phyloP scores from a whole-genome alignment of 345 rosid species.

The Mangifera indica region DNA sequence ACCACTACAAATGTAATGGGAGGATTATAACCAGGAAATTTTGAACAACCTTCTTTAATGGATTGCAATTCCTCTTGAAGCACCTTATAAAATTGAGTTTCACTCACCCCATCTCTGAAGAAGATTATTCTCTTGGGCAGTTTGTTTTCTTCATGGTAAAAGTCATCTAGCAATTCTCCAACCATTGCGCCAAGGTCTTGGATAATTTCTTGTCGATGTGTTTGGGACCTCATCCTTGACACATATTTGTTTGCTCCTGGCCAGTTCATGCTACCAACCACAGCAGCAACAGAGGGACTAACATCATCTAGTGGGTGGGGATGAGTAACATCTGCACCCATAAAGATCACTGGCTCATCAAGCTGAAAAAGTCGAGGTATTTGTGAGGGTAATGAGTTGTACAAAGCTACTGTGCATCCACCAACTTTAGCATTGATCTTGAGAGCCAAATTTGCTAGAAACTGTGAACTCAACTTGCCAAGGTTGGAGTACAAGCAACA shows the following conservation, averaged over 20 bases:
- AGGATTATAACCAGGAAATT: conserved; percentile 60
- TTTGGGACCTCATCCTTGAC: conserved; percentile 90
- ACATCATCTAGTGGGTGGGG: conserved; percentile 93
- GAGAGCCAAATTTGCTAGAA: conserved; percentile 84
- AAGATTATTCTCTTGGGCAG: conserved; percentile 86
- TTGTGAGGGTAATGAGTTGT: conserved; percentile 74
- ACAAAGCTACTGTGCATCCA: conserved; percentile 82
- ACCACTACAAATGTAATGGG: conserved; percentile 80
- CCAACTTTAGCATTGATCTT: conserved; percentile 97
- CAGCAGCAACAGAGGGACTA: conserved; percentile 97
- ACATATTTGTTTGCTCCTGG: conserved; percentile 88
- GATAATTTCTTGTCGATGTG: conserved; percentile 91
- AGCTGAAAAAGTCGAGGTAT: conserved; percentile 65
- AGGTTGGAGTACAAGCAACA: conserved; percentile 91
- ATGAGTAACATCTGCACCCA: conserved; percentile 99
- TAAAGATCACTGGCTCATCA: conserved; percentile 87
- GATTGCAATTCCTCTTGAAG: conserved; percentile 76
- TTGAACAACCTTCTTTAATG: conserved; percentile 61
- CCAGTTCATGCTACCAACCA: conserved; percentile 99
- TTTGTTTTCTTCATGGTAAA: conserved; percentile 52
- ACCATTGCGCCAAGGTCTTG: conserved; percentile 83
- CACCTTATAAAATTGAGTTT: conserved; percentile 83
- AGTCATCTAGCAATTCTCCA: conserved; percentile 77
- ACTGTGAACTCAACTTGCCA: conserved; percentile 76
- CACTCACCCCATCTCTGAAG: conserved; percentile 94